Evolutionary conservation across 2,329 filamentous ascomycete genomes (phyloP), one percentile per base, ranked within the genome.

Genomic region (Trichoderma lentiforme): DNA sequence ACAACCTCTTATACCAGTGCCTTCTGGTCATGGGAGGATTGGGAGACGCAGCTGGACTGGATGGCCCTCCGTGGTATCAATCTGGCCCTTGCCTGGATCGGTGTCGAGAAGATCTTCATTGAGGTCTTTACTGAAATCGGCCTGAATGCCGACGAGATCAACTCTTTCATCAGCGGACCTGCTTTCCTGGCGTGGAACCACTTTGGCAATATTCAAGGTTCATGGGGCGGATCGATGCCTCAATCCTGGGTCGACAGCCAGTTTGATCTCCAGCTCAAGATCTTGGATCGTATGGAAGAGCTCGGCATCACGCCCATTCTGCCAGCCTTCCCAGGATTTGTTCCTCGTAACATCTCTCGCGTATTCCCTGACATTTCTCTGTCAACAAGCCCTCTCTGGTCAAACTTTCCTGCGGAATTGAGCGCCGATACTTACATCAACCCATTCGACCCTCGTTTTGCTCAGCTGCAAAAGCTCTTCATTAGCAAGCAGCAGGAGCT

Each of bases 181-280:
- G 84, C 85, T 0, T 87, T 86, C 71, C 83, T 85, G 72, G 80
- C 85, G 11, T 87, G 85, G 85, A 86, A 87, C 72, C 82, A 84
- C 24, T 84, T 87, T 70, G 85, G 85, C 12, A 87, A 87, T 73
- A 86, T 86, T 18, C 85, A 86, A 73, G 83, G 83, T 9, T 84
- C 83, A 0, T 87, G 85, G 85, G 81, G 80, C 30, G 83, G 82
- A 7, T 77, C 82, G 1, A 74, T 86, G 12, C 83, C 85, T 4
- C 73, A 77, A 47, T 75, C 79, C 32, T 87, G 85, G 85, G 83
- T 86, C 64, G 80, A 86, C 26, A 73, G 76, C 30, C 86, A 87
- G 74, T 86, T 83, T 62, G 81, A 78, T 8, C 74, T 87, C 51
- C 84, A 86, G 75, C 83, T 85, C 76, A 81, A 84, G 74, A 87